Conservation (phyloP, 108 stramenopile genomes). For the Mayamaea pseudoterrestris region DNA sequence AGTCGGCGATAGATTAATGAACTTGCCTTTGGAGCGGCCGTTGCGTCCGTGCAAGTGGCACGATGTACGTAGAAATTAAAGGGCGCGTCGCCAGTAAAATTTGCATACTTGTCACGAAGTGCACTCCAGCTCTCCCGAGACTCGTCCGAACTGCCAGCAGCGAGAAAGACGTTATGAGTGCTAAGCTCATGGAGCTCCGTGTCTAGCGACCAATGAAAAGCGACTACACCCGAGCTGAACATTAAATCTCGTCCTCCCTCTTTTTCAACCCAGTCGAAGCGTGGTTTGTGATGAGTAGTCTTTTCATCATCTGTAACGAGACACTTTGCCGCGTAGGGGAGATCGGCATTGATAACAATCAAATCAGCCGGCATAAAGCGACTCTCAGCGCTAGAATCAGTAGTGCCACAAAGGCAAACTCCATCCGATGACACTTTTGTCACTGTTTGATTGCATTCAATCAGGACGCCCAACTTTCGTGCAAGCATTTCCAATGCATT, state of each 20-base stretch:
- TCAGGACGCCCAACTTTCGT: slow-evolving; percentile 35
- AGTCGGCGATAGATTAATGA: not conserved
- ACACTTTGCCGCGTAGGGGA: slow-evolving; percentile 67
- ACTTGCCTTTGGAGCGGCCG: slow-evolving; percentile 42
- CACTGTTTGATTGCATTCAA: slow-evolving; percentile 27
- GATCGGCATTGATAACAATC: slow-evolving; percentile 80
- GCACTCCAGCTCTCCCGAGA: slow-evolving; percentile 54
- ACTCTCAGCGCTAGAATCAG: slow-evolving; percentile 1
- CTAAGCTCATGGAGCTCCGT: slow-evolving; percentile 36
- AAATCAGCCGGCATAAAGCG: slow-evolving; percentile 59
- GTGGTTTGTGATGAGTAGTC: slow-evolving; percentile 4
- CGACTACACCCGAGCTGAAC: slow-evolving; percentile 75
- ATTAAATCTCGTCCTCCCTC: too few relatives aligned
- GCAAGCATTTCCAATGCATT: slow-evolving; percentile 41
- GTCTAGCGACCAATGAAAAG: slow-evolving; percentile 83
- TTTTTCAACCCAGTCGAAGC: slow-evolving; percentile 72
- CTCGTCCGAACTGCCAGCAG: slow-evolving; percentile 23
- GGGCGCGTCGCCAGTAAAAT: not conserved
- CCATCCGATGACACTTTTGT: slow-evolving; percentile 34
- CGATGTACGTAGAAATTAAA: slow-evolving; percentile 92
- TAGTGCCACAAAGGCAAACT: slow-evolving; percentile 17
- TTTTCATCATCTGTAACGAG: slow-evolving; percentile 19
- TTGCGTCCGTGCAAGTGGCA: slow-evolving; percentile 53
- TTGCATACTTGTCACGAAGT: slow-evolving; percentile 19
- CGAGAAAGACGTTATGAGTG: slow-evolving; percentile 85